phyloP scores from a whole-genome alignment of 352 stramenopile species.

The Phytophthora megakarya region DNA sequence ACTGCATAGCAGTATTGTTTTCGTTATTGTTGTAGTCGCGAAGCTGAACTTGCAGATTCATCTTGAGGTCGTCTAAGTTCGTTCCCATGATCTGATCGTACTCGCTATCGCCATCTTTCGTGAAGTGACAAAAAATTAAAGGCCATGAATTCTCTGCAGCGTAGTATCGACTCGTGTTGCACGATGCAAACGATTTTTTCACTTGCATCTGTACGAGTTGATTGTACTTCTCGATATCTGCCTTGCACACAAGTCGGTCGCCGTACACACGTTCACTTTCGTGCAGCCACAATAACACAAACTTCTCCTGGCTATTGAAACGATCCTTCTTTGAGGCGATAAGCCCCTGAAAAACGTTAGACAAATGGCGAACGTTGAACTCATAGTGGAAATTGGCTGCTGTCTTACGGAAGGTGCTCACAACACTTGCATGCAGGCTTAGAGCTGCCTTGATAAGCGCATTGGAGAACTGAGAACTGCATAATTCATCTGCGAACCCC shows the following conservation, averaged over 20 bases:
- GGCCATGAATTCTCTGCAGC: conserved; percentile 94
- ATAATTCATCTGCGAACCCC: conserved; percentile 89
- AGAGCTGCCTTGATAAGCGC: conserved; percentile 94
- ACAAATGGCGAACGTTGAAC: conserved; percentile 97
- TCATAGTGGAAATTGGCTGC: conserved; percentile 98
- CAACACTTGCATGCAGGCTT: conserved; percentile 90
- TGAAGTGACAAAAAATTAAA: conserved; percentile 96
- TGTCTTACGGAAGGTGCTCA: conserved; percentile 94
- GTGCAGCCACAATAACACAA: conserved; percentile 95
- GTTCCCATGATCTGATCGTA: conserved; percentile 94
- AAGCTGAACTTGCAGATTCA: conserved; percentile 90
- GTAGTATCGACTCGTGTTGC: conserved; percentile 93
- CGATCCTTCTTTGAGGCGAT: conserved; percentile 93
- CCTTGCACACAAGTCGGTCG: conserved; percentile 92
- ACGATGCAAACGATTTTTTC: conserved; percentile 94
- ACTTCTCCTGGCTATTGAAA: conserved; percentile 93
- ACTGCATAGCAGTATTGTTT: conserved; percentile 95
- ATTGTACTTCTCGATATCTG: conserved; percentile 95
- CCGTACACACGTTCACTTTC: conserved; percentile 96
- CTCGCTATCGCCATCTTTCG: conserved; percentile 91
- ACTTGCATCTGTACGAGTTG: conserved; percentile 92
- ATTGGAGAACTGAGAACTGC: conserved; percentile 86
- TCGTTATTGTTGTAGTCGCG: conserved; percentile 96
- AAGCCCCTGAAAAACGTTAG: conserved; percentile 96
- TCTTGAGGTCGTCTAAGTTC: conserved; percentile 89